Evolutionary conservation across 2,329 filamentous ascomycete genomes (phyloP).

Genomic region (Annulohypoxylon truncatum): DNA sequence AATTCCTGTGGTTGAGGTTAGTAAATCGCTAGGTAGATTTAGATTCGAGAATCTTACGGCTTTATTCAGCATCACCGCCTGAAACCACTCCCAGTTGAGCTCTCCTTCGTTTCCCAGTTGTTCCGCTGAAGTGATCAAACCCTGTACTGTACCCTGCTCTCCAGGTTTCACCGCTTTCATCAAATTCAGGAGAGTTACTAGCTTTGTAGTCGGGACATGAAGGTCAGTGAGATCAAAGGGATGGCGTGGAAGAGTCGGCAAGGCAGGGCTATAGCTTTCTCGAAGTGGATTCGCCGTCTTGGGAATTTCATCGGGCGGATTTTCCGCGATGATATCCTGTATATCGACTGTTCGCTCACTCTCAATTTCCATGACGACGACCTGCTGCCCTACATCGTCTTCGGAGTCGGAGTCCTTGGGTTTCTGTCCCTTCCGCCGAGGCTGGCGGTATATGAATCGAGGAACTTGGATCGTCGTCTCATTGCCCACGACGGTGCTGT

Average conservation of each 20-base stretch:
- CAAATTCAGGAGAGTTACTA: conserved; percentile 3
- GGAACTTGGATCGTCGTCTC: conserved; percentile 19
- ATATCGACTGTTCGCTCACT: conserved; percentile 24
- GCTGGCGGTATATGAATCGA: conserved; percentile 1
- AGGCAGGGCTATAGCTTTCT: conserved; percentile 16
- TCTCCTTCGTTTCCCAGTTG: neutral
- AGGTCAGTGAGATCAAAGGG: conserved; percentile 10
- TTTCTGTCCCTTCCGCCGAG: neutral
- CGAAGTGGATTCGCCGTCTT: conserved; percentile 13
- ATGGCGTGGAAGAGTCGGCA: conserved; percentile 20
- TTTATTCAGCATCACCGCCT: neutral
- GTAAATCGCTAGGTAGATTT: neutral
- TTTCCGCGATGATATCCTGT: conserved; percentile 22
- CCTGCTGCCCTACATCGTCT: neutral
- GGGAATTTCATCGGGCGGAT: conserved; percentile 1
- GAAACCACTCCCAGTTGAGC: conserved; percentile 17
- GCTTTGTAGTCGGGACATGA: conserved; percentile 6
- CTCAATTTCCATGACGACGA: conserved; percentile 19
- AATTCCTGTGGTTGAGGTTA: conserved; percentile 12
- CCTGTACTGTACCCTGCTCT: neutral
- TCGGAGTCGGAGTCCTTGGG: neutral
- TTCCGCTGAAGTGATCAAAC: conserved; percentile 1
- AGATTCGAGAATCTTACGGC: conserved; percentile 3
- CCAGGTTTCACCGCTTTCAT: neutral
- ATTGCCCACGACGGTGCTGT: neutral